Conservation (phyloP, 257 asterid genomes). For the Jacaranda copaia region DNA sequence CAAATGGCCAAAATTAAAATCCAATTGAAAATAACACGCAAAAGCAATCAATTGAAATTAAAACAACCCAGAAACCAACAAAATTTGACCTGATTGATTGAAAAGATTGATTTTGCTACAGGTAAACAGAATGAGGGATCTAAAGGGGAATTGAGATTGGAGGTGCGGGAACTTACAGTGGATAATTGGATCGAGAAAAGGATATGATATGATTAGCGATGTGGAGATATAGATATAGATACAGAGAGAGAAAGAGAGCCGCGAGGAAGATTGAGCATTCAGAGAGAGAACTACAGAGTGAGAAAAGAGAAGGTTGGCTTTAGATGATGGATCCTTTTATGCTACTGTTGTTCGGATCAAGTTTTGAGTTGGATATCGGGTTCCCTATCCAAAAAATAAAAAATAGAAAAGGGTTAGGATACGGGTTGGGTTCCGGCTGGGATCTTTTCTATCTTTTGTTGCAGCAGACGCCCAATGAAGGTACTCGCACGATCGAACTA, state of each 20-base stretch:
- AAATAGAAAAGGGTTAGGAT: background rate
- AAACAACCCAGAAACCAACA: constrained; percentile 32
- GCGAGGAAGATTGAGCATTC: constrained; percentile 32
- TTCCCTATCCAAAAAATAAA: background rate
- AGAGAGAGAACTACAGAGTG: constrained; percentile 43
- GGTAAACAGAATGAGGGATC: constrained; percentile 45
- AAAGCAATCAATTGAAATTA: constrained; percentile 30
- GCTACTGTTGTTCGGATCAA: constrained; percentile 24
- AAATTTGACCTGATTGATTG: constrained; percentile 29
- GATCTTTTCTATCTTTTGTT: background rate
- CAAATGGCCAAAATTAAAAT: constrained; percentile 29
- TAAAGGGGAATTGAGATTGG: constrained; percentile 27
- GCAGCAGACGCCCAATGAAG: too few species aligned
- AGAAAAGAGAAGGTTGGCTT: constrained; percentile 35
- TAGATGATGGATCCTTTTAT: constrained; percentile 47
- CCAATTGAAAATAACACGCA: constrained; percentile 12
- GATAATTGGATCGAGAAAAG: constrained; percentile 53
- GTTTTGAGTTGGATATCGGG: constrained; percentile 2
- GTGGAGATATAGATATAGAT: constrained; percentile 37
- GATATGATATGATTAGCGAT: constrained; percentile 51
- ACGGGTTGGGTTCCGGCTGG: background rate
- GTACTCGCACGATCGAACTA: background rate
- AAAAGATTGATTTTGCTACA: constrained; percentile 24
- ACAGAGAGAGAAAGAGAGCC: constrained; percentile 56
- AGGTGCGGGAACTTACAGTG: constrained; percentile 51